phyloP scores from a whole-genome alignment of 148 eudicot species.

The Pharnaceum exiguum region DNA sequence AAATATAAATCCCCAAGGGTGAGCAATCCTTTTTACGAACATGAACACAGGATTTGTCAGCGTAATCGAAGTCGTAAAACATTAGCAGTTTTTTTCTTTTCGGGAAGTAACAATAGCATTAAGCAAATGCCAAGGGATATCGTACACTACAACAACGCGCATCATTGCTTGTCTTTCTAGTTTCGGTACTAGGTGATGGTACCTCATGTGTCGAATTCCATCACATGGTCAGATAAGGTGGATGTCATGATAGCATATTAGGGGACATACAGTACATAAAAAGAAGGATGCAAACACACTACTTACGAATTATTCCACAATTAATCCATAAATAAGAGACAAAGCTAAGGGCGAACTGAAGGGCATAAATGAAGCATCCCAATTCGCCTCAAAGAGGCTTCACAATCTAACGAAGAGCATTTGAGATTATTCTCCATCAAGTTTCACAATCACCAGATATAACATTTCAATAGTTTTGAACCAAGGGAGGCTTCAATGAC shows the following conservation, averaged over 20 bases:
- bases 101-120: no score
- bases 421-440: constrained; percentile 8
- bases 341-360: constrained; percentile 3
- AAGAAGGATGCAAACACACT: background rate
- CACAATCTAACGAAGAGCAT: constrained; percentile 10
- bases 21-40: background rate
- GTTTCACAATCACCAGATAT: constrained; percentile 15
- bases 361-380: constrained; percentile 19
- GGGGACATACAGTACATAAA: constrained; percentile 7
- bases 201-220: no score
- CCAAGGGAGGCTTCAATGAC: constrained; percentile 18
- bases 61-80: no score
- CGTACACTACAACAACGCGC: no score
- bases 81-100: no score
- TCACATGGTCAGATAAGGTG: constrained; percentile 13
- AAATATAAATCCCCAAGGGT: background rate
- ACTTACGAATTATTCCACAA: constrained; percentile 3
- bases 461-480: constrained; percentile 7
- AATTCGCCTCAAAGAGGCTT: constrained; percentile 5
- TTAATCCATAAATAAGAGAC: constrained; percentile 13
- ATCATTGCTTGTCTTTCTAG: no score
- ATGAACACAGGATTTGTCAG: background rate
- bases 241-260: constrained; percentile 7
- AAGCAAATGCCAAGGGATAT: no score
- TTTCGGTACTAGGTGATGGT: no score